Evolutionary conservation across 768 basidiomycete genomes (phyloP).

Genomic region (Jaapia argillacea): DNA sequence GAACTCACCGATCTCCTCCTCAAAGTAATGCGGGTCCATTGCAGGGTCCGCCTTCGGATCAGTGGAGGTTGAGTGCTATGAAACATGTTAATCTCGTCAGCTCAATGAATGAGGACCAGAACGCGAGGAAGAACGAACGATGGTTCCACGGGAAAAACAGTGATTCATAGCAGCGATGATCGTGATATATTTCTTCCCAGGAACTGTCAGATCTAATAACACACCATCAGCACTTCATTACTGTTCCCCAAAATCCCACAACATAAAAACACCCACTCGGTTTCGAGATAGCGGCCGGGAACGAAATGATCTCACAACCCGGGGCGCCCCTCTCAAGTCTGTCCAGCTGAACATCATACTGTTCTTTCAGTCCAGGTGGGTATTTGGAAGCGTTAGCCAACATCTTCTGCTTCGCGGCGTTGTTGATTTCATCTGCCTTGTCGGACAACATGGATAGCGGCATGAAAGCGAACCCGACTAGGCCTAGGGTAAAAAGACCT

Average conservation of each 20-base stretch:
- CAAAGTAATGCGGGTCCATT: constrained; percentile 23
- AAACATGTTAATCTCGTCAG: no score
- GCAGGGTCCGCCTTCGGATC: constrained; percentile 19
- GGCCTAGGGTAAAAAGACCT: constrained; percentile 18
- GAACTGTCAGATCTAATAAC: constrained; percentile 20
- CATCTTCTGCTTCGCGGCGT: constrained; percentile 15
- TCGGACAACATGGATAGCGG: constrained; percentile 13
- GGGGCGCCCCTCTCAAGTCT: constrained; percentile 17
- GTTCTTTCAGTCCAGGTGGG: constrained; percentile 26
- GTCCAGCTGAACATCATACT: constrained; percentile 28
- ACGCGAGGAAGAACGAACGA: constrained; percentile 22
- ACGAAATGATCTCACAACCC: constrained; percentile 23
- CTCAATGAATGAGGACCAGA: neutral
- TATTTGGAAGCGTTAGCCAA: constrained; percentile 12
- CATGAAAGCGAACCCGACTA: constrained; percentile 16
- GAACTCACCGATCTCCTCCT: constrained; percentile 19
- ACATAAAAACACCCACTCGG: constrained; percentile 18
- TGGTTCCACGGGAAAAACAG: constrained; percentile 36
- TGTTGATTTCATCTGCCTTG: constrained; percentile 12
- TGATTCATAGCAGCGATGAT: constrained; percentile 29
- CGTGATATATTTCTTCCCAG: constrained; percentile 33
- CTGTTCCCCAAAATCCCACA: neutral
- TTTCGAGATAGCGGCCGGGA: constrained; percentile 15
- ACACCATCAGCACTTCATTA: neutral
- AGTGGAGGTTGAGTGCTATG: constrained; percentile 19